Evolutionary conservation across 2,329 filamentous ascomycete genomes (phyloP), one percentile per base, ranked within the genome.

Genomic region (Tothia fuscella): DNA sequence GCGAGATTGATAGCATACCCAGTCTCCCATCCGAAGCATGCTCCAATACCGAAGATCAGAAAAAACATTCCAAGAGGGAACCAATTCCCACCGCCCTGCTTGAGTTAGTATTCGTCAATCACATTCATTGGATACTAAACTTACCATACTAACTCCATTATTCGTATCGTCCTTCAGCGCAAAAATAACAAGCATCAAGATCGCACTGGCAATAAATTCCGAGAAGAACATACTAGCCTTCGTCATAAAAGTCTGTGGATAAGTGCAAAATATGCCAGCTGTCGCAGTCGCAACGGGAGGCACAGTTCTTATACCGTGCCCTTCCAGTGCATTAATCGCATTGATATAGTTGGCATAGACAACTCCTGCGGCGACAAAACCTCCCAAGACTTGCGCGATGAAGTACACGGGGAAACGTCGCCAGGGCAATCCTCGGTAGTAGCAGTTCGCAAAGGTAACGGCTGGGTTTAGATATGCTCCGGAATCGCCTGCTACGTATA

Each of bases 151-250:
- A 29, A 54, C 52, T 13, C 61, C 63, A 4, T 59, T 60, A 36
- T 66, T 62, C 10, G 56, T 57, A 36, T 63, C 63, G 47, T 80
- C 76, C 43, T 79, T 76, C 38, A 85, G 59, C 1, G 78, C 78
- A 52, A 81, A 83, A 36, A 86, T 81, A 46, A 77, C 66, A 51
- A 84, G 81, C 71, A 82, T 80, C 19, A 85, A 61, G 24, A 85
- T 67, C 1, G 76, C 62, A 44, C 71, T 78, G 13, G 78, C 76
- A 38, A 85, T 66, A 48, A 84, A 79, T 51, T 86, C 81, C 16
- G 74, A 79, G 53, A 84, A 82, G 60, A 83, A 81, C 60, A 80
- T 75, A 36, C 71, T 74, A 0, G 75, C 72, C 38, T 70, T 75
- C 3, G 74, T 78, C 65, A 84, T 68, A 57, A 84, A 81, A 0